phyloP scores from a whole-genome alignment of 179 eudicot genomes.

The Drosera spatulata region DNA sequence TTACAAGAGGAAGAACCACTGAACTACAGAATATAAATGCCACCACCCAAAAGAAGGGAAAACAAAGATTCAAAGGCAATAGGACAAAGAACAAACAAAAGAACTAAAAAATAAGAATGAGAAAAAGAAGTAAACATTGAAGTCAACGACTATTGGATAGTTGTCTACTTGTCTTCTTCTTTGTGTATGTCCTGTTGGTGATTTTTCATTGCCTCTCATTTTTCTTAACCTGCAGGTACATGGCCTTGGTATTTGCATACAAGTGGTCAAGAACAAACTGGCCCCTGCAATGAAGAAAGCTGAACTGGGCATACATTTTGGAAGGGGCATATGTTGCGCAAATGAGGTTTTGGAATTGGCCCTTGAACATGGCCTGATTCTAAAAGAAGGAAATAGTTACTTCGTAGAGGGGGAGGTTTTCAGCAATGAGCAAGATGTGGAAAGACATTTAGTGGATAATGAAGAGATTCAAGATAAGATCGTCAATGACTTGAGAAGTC shows the following conservation, averaged over 20 bases:
- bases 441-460: constrained; percentile 48
- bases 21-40: no score
- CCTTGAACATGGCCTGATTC: constrained; percentile 58
- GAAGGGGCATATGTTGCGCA: constrained; percentile 65
- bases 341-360: constrained; percentile 81
- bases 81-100: no score
- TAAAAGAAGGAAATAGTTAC: constrained; percentile 43
- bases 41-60: no score
- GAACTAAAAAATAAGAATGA: no score
- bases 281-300: constrained; percentile 73
- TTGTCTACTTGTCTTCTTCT: no score
- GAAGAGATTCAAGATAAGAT: constrained; percentile 34
- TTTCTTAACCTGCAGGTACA: constrained; percentile 28
- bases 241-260: constrained; percentile 66
- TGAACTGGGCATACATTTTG: constrained; percentile 57
- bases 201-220: no score
- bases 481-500: constrained; percentile 49
- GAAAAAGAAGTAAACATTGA: no score
- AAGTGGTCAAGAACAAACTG: constrained; percentile 86
- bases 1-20: no score
- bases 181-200: no score
- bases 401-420: constrained; percentile 47
- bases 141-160: no score
- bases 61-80: no score
- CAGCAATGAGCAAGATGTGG: constrained; percentile 35